phyloP scores from a whole-genome alignment of 2,329 filamentous ascomycete species.

The Penicillium sclerotiorum region DNA sequence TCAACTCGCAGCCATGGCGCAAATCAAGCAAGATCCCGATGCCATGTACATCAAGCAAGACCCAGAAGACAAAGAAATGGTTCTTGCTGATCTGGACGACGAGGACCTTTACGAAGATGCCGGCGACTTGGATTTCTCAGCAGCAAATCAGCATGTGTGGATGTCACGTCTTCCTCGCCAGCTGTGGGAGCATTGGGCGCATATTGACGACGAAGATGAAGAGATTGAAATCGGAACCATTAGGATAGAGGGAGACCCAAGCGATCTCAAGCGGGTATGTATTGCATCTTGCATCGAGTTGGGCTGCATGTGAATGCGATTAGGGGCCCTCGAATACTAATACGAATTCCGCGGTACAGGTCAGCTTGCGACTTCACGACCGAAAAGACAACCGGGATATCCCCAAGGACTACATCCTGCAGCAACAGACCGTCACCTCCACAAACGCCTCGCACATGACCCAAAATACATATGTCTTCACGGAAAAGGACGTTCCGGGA shows the following conservation, averaged over 20 bases:
- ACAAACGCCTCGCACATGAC: constrained; percentile 51
- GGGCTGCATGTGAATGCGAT: background rate
- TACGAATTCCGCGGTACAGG: constrained; percentile 50
- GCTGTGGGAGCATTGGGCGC: constrained; percentile 77
- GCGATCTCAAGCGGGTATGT: constrained; percentile 52
- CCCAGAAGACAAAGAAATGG: constrained; percentile 42
- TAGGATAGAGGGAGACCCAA: constrained; percentile 59
- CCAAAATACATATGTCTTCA: constrained; percentile 88
- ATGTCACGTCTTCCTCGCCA: constrained; percentile 77
- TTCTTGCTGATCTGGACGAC: constrained; percentile 50
- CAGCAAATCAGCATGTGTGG: constrained; percentile 58
- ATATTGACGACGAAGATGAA: constrained; percentile 76
- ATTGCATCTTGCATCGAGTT: background rate
- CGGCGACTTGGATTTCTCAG: constrained; percentile 63
- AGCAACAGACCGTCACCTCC: constrained; percentile 63
- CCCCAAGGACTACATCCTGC: constrained; percentile 86
- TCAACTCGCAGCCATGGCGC: constrained; percentile 25
- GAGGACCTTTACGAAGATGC: constrained; percentile 73
- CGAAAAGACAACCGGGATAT: constrained; percentile 70
- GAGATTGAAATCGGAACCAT: constrained; percentile 81
- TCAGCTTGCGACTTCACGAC: constrained; percentile 69
- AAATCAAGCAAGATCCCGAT: constrained; percentile 47
- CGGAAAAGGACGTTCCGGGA: constrained; percentile 86
- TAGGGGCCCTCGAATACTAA: constrained; percentile 13
- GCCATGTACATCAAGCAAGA: constrained; percentile 45